Percentiles rank a stretch among this genome's conserved stretches.
Evolutionary conservation across 2,329 filamentous ascomycete genomes (phyloP).

Genomic region (Monosporascus sp.): DNA sequence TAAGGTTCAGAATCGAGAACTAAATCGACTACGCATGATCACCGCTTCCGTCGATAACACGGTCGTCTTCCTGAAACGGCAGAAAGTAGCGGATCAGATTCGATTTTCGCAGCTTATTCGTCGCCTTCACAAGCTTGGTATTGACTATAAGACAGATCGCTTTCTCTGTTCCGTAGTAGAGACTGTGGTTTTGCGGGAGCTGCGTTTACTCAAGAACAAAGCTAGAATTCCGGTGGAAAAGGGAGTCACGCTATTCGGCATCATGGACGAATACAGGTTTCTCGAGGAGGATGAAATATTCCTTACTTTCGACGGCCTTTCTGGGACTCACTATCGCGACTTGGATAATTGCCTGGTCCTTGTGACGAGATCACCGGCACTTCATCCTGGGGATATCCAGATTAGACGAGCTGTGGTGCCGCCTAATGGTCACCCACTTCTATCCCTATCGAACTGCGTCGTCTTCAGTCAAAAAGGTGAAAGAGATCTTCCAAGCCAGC

Average conservation of each 20-base stretch:
- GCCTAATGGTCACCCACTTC: slow-evolving; percentile 53
- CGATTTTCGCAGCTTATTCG: slow-evolving; percentile 58
- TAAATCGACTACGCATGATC: slow-evolving; percentile 54
- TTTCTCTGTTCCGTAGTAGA: slow-evolving; percentile 71
- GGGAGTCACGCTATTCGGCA: slow-evolving; percentile 72
- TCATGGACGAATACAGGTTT: slow-evolving; percentile 75
- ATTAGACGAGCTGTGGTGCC: slow-evolving; percentile 58
- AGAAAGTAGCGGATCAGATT: slow-evolving; percentile 56
- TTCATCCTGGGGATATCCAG: slow-evolving; percentile 80
- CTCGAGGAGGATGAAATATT: slow-evolving; percentile 65
- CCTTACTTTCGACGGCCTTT: slow-evolving; percentile 46
- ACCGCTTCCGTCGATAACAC: slow-evolving; percentile 57
- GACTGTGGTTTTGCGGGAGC: slow-evolving; percentile 61
- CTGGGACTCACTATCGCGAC: slow-evolving; percentile 20
- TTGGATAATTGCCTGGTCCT: slow-evolving; percentile 43
- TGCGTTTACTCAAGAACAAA: slow-evolving; percentile 73
- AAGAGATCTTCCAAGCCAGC: slow-evolving; percentile 71
- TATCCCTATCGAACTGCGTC: slow-evolving; percentile 64
- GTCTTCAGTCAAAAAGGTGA: slow-evolving; percentile 67
- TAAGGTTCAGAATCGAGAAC: slow-evolving; percentile 55
- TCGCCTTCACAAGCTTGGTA: slow-evolving; percentile 48
- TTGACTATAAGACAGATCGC: slow-evolving; percentile 61
- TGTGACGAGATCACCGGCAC: slow-evolving; percentile 72
- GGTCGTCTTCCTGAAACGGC: slow-evolving; percentile 57
- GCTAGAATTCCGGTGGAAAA: slow-evolving; percentile 66